Conservation (phyloP, 2,329 filamentous ascomycete species). For the Botryotinia globosa region DNA sequence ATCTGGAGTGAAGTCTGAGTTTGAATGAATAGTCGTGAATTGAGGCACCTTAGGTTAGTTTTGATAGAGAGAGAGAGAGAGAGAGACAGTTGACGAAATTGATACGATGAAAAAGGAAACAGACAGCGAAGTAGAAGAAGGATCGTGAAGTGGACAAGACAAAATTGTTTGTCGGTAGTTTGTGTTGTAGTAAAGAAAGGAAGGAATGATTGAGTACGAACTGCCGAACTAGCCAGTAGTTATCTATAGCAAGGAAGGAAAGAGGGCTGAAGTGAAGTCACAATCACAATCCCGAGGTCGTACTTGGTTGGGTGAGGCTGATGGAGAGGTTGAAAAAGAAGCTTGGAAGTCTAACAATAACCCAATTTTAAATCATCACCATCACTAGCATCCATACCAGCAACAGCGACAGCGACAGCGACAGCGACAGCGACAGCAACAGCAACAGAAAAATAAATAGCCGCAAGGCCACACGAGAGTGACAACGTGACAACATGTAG, state of each 20-base stretch:
- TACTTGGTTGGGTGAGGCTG: not conserved
- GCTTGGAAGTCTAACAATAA: not conserved
- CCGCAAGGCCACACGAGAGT: not conserved
- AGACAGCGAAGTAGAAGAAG: not conserved
- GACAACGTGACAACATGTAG: not conserved
- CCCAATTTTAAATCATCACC: not conserved
- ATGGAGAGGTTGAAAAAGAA: not conserved
- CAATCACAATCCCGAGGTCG: not conserved
- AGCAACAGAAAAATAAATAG: too few relatives aligned
- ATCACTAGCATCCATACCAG: not conserved
- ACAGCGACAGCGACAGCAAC: too few relatives aligned
- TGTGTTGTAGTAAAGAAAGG: not conserved
- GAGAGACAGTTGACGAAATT: not conserved
- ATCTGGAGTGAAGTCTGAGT: not conserved
- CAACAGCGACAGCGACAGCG: too few relatives aligned
- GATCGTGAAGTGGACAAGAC: not conserved
- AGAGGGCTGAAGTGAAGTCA: not conserved
- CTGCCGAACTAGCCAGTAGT: not conserved
- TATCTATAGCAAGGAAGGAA: not conserved
- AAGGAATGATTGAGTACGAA: not conserved
- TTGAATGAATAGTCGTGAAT: not conserved
- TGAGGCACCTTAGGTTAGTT: conserved; percentile 2
- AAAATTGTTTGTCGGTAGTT: not conserved
- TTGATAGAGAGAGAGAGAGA: not conserved
- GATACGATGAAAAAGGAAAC: not conserved